Conservation (phyloP, 345 rosid species). For the Eucalyptus erythrocorys region DNA sequence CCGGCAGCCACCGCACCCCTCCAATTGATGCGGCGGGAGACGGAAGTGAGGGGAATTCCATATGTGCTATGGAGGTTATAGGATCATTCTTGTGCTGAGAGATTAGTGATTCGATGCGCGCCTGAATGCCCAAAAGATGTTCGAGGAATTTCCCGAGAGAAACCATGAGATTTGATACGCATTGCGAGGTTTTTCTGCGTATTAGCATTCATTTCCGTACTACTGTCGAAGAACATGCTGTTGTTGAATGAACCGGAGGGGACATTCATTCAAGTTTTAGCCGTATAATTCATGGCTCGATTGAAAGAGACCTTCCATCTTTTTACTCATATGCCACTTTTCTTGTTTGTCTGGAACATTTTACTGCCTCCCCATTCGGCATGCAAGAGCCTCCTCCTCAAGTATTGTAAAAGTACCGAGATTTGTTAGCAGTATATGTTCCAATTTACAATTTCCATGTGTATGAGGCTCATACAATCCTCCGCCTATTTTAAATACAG, state of each 20-base stretch:
- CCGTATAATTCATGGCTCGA: neutral
- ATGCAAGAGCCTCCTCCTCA: neutral
- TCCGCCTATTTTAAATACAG: neutral
- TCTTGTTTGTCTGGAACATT: neutral
- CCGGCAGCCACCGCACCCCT: constrained; percentile 17
- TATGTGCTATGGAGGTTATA: neutral
- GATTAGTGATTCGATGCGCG: neutral
- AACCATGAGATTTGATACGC: neutral
- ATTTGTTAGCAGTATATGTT: neutral
- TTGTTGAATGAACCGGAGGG: neutral
- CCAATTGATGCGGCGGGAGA: neutral
- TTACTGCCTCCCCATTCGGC: neutral
- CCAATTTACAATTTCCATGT: neutral
- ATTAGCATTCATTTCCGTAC: neutral
- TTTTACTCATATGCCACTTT: neutral
- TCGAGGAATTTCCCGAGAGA: neutral
- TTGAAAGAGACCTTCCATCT: neutral
- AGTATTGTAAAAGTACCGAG: neutral
- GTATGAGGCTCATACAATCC: neutral
- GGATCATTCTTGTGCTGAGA: neutral
- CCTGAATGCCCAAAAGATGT: neutral
- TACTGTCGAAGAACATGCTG: neutral
- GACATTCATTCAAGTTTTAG: neutral
- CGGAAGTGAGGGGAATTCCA: neutral
- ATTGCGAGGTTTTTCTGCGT: neutral